A percentile compares a stretch with the other conserved stretches of the same genome.
Evolutionary conservation across 805 yeast species (phyloP).

Genomic region (Lachancea fermentati): DNA sequence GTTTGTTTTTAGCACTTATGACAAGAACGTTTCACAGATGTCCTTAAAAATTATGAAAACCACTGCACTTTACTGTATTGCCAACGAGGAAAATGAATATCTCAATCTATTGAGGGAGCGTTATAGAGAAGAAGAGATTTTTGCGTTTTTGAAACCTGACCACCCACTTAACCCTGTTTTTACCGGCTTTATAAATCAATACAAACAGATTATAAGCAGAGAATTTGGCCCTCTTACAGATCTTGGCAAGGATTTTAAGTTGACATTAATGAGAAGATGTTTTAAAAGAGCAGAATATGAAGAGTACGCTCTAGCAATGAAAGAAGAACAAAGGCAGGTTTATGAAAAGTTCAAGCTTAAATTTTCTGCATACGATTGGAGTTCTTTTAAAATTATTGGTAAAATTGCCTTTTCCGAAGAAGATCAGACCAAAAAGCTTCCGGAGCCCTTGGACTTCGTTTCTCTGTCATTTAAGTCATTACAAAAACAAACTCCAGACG

Average conservation of each 20-base stretch:
- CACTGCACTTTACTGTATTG: constrained; percentile 64
- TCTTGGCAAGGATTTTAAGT: constrained; percentile 28
- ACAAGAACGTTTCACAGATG: constrained; percentile 41
- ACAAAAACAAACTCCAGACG: not conserved
- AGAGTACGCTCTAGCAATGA: constrained; percentile 33
- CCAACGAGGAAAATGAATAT: constrained; percentile 47
- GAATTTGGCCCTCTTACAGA: constrained; percentile 20
- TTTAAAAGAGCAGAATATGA: constrained; percentile 52
- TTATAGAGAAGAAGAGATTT: constrained; percentile 43
- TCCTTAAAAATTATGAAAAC: constrained; percentile 68
- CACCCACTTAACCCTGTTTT: constrained; percentile 61
- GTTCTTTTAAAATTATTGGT: constrained; percentile 67
- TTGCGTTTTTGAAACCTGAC: constrained; percentile 54
- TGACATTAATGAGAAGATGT: constrained; percentile 41
- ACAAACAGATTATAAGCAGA: constrained; percentile 34
- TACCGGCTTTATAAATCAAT: constrained; percentile 49
- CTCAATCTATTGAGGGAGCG: constrained; percentile 35
- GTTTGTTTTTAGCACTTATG: constrained; percentile 28
- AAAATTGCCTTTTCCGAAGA: constrained; percentile 58
- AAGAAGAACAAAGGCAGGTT: constrained; percentile 31
- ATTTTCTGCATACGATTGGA: constrained; percentile 84
- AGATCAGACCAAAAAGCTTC: constrained; percentile 50
- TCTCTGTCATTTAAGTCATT: constrained; percentile 9
- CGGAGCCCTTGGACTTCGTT: constrained; percentile 46
- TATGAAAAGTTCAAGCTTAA: constrained; percentile 40